Evolutionary conservation across 2,329 filamentous ascomycete species (phyloP).

Genomic region (Neonectria magnoliae): DNA sequence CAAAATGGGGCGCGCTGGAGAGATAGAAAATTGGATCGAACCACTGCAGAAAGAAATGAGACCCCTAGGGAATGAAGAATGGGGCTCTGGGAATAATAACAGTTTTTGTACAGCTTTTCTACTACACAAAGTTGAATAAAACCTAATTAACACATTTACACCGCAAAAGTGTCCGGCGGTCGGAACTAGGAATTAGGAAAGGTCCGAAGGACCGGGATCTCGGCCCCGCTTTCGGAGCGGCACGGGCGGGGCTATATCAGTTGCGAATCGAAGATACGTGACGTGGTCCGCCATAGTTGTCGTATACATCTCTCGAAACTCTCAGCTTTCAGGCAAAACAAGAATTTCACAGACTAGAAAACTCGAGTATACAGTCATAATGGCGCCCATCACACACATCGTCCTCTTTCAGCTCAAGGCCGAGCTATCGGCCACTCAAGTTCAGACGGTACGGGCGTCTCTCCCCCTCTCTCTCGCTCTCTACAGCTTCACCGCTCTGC

Average conservation of each 20-base stretch:
- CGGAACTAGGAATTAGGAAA: not conserved
- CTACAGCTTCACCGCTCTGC: not conserved
- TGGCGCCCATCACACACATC: constrained; percentile 32
- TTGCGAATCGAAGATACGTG: not conserved
- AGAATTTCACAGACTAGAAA: not conserved
- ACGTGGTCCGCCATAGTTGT: not conserved
- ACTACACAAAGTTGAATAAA: constrained; percentile 16
- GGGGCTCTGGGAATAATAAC: constrained; percentile 16
- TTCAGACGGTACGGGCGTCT: constrained; percentile 16
- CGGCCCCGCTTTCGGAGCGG: constrained; percentile 10
- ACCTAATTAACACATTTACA: not conserved
- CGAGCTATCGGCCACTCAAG: constrained; percentile 16
- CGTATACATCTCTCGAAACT: not conserved
- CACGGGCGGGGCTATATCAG: constrained; percentile 9
- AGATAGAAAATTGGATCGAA: constrained; percentile 9
- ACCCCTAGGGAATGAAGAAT: constrained; percentile 3
- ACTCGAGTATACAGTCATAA: not conserved
- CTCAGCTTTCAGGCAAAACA: not conserved
- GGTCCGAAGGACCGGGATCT: not conserved
- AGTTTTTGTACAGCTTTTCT: constrained; percentile 12
- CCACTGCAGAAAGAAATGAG: constrained; percentile 2
- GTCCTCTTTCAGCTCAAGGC: constrained; percentile 36
- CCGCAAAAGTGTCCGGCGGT: not conserved
- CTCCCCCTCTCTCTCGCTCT: not conserved
- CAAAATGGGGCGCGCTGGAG: constrained; percentile 6